A percentile compares a stretch with the other conserved stretches of the same genome.
These are phyloP conservation scores for Phytopythium oedochilum DNA, from an alignment of 352 stramenopile genomes.

Conservation along the genomic window DNA sequence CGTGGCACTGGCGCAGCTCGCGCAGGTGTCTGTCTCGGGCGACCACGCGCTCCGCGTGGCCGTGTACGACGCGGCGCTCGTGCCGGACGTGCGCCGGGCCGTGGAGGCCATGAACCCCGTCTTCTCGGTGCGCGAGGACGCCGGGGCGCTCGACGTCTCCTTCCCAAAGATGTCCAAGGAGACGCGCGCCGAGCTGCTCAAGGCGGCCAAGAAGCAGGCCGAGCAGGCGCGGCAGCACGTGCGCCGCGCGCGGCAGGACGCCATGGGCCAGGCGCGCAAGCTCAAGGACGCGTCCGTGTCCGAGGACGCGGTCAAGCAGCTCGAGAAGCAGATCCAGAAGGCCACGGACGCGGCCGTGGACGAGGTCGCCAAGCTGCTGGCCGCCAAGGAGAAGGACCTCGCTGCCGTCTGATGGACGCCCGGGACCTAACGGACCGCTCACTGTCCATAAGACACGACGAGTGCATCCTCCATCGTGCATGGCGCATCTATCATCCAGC, in stretches of 20 bases:
- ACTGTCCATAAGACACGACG: too few relatives aligned
- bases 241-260: constrained; percentile 78
- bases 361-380: constrained; percentile 71
- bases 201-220: constrained; percentile 79
- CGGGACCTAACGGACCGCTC: too few relatives aligned
- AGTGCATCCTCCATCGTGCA: too few relatives aligned
- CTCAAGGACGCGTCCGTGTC: constrained; percentile 79
- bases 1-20: constrained; percentile 69
- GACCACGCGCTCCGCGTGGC: constrained; percentile 60
- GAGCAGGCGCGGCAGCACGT: constrained; percentile 79
- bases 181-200: constrained; percentile 72
- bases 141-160: constrained; percentile 58
- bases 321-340: constrained; percentile 79
- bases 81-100: constrained; percentile 65
- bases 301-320: constrained; percentile 72
- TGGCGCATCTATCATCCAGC: too few relatives aligned
- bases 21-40: constrained; percentile 65
- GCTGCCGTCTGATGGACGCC: constrained; percentile 58
- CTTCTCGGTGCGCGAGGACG: constrained; percentile 69
- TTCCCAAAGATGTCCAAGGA: constrained; percentile 88
- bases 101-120: constrained; percentile 76
- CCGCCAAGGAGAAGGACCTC: constrained; percentile 78
- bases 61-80: constrained; percentile 78
- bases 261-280: constrained; percentile 82
- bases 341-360: constrained; percentile 64